Evolutionary conservation across 345 rosid species (phyloP), one percentile per base, ranked within the genome.

Genomic region (Sisymbrium altissimum): DNA sequence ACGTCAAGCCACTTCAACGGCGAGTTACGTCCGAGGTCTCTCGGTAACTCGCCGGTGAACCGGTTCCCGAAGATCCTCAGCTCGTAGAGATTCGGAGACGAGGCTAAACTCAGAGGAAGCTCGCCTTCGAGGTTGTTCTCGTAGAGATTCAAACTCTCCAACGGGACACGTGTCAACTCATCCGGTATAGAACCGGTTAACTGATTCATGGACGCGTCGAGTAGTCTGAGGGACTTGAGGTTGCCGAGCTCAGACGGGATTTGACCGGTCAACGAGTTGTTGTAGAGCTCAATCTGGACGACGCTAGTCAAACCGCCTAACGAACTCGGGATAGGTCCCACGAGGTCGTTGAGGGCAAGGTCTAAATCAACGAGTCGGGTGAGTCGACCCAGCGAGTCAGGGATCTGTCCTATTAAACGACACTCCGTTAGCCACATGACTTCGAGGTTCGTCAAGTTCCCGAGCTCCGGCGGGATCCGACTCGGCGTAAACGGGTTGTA

Each of bases 351-450:
- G 21, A 89, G 18, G 6, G 98, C 97, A 21, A 96, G 76, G 85
- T 96, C 99, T 58, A 96, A 87, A 82, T 92, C 97, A 13, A 46
- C 83, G 74, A 96, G 93, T 35, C 66, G 78, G 50, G 43, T 71
- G 78, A 96, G 96, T 50, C 76, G 81, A 41, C 96, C 96, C 46
- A 96, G 81, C 2, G 97, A 92, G 75, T 86, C 89, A 55, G 99
- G 99, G 27, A 96, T 90, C 84, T 81, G 81, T 1, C 98, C 98
- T 2, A 84, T 72, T n/a, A 96, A 59, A 62, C 84, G 83, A 43
- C 99, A 96, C 68, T 89, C 96, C 0, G 90, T 92, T 8, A 96
- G 87, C 99, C 99, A 96, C 78, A 96, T 77, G 58, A 92, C 82
- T 84, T 96, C 92, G 56, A 96, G 78, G 49, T 88, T 83, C 39